Evolutionary conservation across 2,329 filamentous ascomycete species (phyloP), one percentile per base, ranked within the genome.

Genomic region (Phoma sp.): DNA sequence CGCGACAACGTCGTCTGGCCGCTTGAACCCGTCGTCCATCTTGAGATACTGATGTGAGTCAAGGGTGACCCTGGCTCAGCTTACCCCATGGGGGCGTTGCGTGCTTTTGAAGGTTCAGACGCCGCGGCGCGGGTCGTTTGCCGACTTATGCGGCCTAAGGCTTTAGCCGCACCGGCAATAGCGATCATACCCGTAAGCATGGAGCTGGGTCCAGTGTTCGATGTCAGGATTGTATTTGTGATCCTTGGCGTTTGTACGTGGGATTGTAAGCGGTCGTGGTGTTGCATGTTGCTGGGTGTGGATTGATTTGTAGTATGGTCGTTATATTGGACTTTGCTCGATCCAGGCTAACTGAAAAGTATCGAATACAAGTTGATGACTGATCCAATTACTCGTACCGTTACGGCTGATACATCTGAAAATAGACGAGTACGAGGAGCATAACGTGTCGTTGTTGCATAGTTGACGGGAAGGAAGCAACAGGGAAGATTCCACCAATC

Each of bases 11-110:
- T 50, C 51, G 12, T 50, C 47, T 15, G 43, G 39, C 32, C 32
- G 43, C 31, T 55, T 55, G 39, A 57, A 60, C 4, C 53, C 53
- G 45, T 60, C 53, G 33, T 54, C 57, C 57, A 60, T 60, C 33
- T 46, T 39, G 12, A 21, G 21, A 24, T 13, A n/a, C 25, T 38
- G 39, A 38, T 35, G 33, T 39, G 51, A 47, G 39, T 36, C 45
- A 40, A 41, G 15, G 6, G 6, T 27, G 7, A 21, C 39, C 31
- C 45, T 45, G 12, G 35, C 27, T 17, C 29, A 22, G 17, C 4
- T 41, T 50, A 55, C 51, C 40, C 45, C 33, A 31, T 44, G 49
- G 45, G 45, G 51, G 36, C 36, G 29, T 50, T 29, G 40, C 45
- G 29, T 55, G 41, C 40, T 55, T 55, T 50, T 55, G 31, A 52